phyloP scores from a whole-genome alignment of 306 rosid genomes.

The Acacia confusa region DNA sequence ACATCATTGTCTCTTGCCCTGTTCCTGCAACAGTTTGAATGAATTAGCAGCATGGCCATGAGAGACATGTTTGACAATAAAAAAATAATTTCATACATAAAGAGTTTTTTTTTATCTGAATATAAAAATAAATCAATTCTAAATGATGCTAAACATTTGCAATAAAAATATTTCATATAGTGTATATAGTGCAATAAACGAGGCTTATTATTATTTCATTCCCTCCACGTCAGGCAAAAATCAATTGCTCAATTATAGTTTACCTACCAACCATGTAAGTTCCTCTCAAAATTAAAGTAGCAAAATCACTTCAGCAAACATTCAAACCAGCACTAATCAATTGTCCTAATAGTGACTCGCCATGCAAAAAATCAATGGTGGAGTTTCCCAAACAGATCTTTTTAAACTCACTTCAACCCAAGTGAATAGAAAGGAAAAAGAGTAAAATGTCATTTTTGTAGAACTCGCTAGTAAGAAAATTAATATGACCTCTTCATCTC shows the following conservation, averaged over 20 bases:
- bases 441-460: not conserved
- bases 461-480: not conserved
- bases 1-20: constrained; percentile 8
- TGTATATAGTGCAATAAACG: not conserved
- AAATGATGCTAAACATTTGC: not conserved
- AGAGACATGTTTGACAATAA: not conserved
- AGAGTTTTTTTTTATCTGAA: not conserved
- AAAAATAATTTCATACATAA: not conserved
- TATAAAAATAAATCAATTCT: not conserved
- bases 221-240: not conserved
- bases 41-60: not conserved
- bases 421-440: not conserved
- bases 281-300: not conserved
- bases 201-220: not conserved
- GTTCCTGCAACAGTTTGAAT: not conserved
- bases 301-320: not conserved
- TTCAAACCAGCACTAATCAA: not conserved
- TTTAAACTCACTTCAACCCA: not conserved
- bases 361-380: not conserved
- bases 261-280: not conserved
- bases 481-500: not conserved
- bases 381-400: not conserved
- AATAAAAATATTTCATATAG: not conserved
- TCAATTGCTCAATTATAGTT: not conserved
- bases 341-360: not conserved